phyloP scores from a whole-genome alignment of 1,284 basidiomycete species.

The Leccinum ponderosum region DNA sequence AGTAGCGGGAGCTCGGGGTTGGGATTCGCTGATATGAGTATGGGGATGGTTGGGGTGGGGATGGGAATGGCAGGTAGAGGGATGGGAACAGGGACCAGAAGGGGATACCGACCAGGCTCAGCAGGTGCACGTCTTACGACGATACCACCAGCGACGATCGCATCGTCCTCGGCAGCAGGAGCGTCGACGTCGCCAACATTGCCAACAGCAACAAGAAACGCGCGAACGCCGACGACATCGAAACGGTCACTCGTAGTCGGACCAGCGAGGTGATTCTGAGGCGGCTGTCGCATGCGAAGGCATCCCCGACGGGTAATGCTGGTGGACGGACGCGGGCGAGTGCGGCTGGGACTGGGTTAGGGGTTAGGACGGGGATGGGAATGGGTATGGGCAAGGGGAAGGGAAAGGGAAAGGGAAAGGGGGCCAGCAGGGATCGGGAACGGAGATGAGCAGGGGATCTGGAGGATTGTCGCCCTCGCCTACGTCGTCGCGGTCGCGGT shows the following conservation, averaged over 20 bases:
- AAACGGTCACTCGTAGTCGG: constrained; percentile 19
- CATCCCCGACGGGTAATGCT: not conserved
- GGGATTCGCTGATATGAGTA: not conserved
- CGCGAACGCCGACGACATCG: not conserved
- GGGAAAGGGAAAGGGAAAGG: not conserved
- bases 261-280: constrained; percentile 29
- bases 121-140: constrained; percentile 25
- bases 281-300: constrained; percentile 19
- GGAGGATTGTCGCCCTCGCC: not conserved
- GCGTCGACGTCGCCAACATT: not conserved
- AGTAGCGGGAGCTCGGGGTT: constrained; percentile 1
- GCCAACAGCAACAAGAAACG: too few relatives aligned
- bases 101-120: constrained; percentile 18
- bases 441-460: not conserved
- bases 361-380: not conserved
- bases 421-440: not conserved
- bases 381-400: not conserved
- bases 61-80: not conserved
- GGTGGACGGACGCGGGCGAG: too few relatives aligned
- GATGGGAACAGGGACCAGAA: not conserved
- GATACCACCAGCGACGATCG: too few relatives aligned
- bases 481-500: not conserved
- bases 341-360: not conserved
- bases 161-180: not conserved
- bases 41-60: not conserved